Conservation (phyloP, 352 stramenopile species). For the Phytophthora megakarya region DNA sequence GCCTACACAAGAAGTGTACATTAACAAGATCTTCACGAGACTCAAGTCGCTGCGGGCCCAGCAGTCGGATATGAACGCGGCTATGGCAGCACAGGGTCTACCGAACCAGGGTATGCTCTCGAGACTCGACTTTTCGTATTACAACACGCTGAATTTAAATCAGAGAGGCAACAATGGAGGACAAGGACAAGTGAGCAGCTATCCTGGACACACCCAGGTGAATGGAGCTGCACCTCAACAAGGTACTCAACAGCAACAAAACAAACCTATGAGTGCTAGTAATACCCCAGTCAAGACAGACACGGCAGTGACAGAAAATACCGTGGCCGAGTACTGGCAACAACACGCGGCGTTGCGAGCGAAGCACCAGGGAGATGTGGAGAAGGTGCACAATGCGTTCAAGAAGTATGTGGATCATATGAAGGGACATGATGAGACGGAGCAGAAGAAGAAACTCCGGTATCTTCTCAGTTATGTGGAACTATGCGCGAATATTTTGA, state of each 20-base stretch:
- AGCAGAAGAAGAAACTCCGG: conserved; percentile 89
- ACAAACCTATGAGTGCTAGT: conserved; percentile 19
- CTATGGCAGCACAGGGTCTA: conserved; percentile 63
- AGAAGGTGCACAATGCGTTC: conserved; percentile 86
- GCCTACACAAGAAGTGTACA: conserved; percentile 86
- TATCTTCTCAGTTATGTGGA: conserved; percentile 87
- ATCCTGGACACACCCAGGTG: conserved; percentile 51
- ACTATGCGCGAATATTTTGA: conserved; percentile 79
- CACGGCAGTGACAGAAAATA: conserved; percentile 37
- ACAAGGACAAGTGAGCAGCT: conserved; percentile 41
- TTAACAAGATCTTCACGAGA: conserved; percentile 89
- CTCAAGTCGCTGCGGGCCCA: conserved; percentile 80
- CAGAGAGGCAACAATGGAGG: conserved; percentile 36
- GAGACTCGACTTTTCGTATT: conserved; percentile 81
- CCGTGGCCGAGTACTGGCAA: conserved; percentile 75
- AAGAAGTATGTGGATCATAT: conserved; percentile 91
- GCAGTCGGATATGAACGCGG: conserved; percentile 73
- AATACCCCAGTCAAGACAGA: conserved; percentile 32
- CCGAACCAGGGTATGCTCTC: conserved; percentile 79
- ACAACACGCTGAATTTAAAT: conserved; percentile 68
- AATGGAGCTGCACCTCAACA: conserved; percentile 29
- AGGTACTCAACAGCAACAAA: conserved; percentile 30
- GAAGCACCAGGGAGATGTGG: conserved; percentile 83
- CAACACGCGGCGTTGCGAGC: conserved; percentile 75
- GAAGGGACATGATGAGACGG: conserved; percentile 86